A percentile compares a stretch with the other conserved stretches of the same genome.
Evolutionary conservation across 2,329 filamentous ascomycete genomes (phyloP).

Genomic region (Sclerotinia sclerotiorum): DNA sequence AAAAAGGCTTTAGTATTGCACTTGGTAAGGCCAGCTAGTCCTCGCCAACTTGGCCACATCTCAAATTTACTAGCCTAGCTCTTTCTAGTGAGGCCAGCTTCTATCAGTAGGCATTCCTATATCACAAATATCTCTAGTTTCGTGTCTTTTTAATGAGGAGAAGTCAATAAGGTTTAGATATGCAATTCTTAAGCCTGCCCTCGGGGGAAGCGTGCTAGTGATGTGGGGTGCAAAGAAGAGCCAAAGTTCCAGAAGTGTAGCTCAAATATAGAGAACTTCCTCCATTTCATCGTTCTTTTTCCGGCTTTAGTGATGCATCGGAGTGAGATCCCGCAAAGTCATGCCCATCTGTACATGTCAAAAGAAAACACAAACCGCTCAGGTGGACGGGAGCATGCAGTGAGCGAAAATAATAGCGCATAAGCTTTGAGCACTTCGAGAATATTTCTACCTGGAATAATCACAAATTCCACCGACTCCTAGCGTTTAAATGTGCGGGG

Average conservation of each 20-base stretch:
- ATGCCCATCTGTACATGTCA: too few species aligned
- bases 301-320: neutral
- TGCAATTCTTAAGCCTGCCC: neutral
- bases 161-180: neutral
- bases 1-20: neutral
- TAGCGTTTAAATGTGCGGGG: neutral
- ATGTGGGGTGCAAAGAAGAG: neutral
- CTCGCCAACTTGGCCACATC: neutral
- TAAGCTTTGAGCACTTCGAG: neutral
- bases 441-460: neutral
- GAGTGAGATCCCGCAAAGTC: too few species aligned
- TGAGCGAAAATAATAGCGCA: too few species aligned
- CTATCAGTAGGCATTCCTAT: neutral
- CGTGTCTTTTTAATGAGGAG: neutral
- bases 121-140: too few species aligned
- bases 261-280: neutral
- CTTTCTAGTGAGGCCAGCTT: too few species aligned
- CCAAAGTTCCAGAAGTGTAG: too few species aligned
- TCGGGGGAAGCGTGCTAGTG: neutral
- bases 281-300: neutral
- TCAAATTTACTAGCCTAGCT: neutral
- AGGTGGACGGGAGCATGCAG: neutral
- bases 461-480: neutral
- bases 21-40: neutral
- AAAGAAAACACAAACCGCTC: neutral